Evolutionary conservation across 2,329 filamentous ascomycete genomes (phyloP), one percentile per base, ranked within the genome.

Genomic region (Alternaria longipes): DNA sequence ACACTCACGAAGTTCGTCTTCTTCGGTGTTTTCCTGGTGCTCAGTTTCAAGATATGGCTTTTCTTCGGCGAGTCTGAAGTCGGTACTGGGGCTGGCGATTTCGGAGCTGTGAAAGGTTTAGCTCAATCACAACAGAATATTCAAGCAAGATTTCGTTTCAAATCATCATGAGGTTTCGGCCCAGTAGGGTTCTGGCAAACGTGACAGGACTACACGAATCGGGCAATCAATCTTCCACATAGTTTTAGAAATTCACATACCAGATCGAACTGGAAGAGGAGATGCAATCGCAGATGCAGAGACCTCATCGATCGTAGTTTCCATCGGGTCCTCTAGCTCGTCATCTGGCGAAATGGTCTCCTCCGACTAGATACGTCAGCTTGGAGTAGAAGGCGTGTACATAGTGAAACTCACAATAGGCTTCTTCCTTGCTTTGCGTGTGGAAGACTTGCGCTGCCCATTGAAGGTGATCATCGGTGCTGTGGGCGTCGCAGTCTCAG

Each of bases 301-400:
- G 41, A 65, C 40, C 26, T 60, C 56, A 52, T 73, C 68, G 16
- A 72, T 44, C 12, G 63, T 61, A 24, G 22, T 42, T 20, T 61
- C 60, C 63, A 69, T 67, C 14, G 69, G 56, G 51, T 74, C 70
- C 22, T 74, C 69, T 8, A 72, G 60, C 45, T 73, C 69, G 53
- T 76, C 72, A 59, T 74, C 71, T n/a, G 68, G 69, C n/a, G 67
- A 70, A 41, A 76, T 69, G 2, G 50, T 73, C 47, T 74, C 68
- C 58, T 74, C 70, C 1, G 72, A 76, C 73, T 75, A 28, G 20
- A 22, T 26, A 24, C 4, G 41, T 71, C n/a, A 64, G 53, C 30
- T 24, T 41, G 2, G 8, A 54, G 40, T 34, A 34, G 38, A 50
- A 26, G 38, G 34, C n/a, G 34, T 22, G 40, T 30, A 20, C n/a